phyloP scores from a whole-genome alignment of 1,139 yeast species.

The Yamadazyma spencermartinsiae region DNA sequence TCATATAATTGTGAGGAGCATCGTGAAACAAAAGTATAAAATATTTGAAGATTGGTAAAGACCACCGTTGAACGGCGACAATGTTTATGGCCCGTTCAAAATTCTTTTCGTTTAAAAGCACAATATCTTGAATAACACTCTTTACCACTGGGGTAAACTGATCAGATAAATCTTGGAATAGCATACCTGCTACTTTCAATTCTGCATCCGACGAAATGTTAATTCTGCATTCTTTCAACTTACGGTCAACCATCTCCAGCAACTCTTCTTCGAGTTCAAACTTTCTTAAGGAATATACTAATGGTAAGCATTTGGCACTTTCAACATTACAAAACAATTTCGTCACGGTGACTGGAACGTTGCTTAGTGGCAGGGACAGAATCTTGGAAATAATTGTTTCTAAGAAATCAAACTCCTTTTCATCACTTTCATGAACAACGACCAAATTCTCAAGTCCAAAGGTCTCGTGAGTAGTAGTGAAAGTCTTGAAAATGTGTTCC shows the following conservation, averaged over 20 bases:
- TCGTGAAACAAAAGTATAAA: slow-evolving; percentile 33
- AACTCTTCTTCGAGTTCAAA: background rate
- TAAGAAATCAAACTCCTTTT: background rate
- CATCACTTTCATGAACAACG: background rate
- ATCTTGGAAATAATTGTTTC: background rate
- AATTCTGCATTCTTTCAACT: slow-evolving; percentile 10
- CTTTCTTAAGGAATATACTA: slow-evolving; percentile 1
- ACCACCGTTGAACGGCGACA: slow-evolving; percentile 31
- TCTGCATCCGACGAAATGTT: slow-evolving; percentile 19
- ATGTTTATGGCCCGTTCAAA: slow-evolving; percentile 22
- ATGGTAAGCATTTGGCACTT: slow-evolving; percentile 5
- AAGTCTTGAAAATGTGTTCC: slow-evolving; percentile 20
- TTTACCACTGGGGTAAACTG: slow-evolving; percentile 33
- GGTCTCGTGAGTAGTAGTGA: slow-evolving; percentile 29
- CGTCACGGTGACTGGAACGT: background rate
- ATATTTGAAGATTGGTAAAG: slow-evolving; percentile 29
- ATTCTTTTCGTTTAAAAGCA: slow-evolving; percentile 28
- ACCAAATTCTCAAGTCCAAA: slow-evolving; percentile 23
- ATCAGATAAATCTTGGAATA: slow-evolving; percentile 23
- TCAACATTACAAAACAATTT: slow-evolving; percentile 4
- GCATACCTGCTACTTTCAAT: slow-evolving; percentile 23
- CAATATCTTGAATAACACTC: slow-evolving; percentile 35
- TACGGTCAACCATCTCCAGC: slow-evolving; percentile 4
- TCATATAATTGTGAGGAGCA: slow-evolving; percentile 35
- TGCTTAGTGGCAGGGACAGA: slow-evolving; percentile 1